Evolutionary conservation across 768 basidiomycete species (phyloP), one percentile per base, ranked within the genome.

Genomic region (Leccinum barrowsii): DNA sequence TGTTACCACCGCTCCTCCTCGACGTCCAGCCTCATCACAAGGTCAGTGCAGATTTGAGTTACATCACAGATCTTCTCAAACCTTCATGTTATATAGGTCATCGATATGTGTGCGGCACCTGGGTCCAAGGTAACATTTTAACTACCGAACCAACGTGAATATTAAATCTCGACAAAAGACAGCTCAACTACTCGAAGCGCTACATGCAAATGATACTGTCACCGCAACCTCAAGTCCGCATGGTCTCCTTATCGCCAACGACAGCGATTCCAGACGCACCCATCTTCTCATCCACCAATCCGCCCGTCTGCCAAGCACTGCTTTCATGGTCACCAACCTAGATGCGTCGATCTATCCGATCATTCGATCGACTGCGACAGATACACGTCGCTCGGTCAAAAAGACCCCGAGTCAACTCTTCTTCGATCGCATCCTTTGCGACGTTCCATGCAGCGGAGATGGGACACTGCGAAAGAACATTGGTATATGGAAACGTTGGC

Each of bases 71-170:
- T n/a, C 42, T 56, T 55, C n/a, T 35, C 28, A 22, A 22, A 1
- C 37, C 57, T 40, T 19, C 56, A 50, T 17, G 19, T 2, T 2
- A 57, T 2, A 57, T 48, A 90, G 85, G 89, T 92, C 19, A 85
- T 98, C 66, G 97, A 99, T 72, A 94, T 96, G 92, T 99, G 97
- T 70, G 97, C 97, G 17, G 96, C 97, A 2, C 97, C 97, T 0
- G 97, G 97, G 5, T 97, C 94, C 22, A 99, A 99, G 78, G 92
- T 90, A 63, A 53, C 47, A 3, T 49, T 22, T 37, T 13, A 35
- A 10, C 15, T 21, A 47, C 7, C 13, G 21, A 2, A 51, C 47
- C 15, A 3, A 44, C 42, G 53, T 48, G 1, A 52, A 21, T 50
- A n/a, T 42, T 57, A 30, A 57, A 50, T 32, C 53, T 40, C 11